These are phyloP conservation scores for Naematelia aurantialba DNA, from an alignment of 768 basidiomycete species.

Conservation along the genomic window DNA sequence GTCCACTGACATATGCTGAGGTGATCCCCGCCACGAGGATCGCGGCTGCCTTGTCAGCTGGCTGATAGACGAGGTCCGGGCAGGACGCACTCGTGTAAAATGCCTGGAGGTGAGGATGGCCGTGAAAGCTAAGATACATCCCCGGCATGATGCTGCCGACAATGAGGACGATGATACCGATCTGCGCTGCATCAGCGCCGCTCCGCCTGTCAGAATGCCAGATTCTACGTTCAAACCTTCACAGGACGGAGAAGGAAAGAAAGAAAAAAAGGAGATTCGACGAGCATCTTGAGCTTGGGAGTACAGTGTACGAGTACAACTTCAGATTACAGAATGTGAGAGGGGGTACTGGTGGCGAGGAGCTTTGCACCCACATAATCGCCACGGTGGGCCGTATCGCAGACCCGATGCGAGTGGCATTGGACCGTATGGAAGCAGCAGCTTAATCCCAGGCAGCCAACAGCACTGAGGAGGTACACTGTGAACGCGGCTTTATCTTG, in stretches of 20 bases:
- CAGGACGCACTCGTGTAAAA: constrained; percentile 32
- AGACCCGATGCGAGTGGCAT: constrained; percentile 66
- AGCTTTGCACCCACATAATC: constrained; percentile 54
- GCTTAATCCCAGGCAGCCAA: constrained; percentile 69
- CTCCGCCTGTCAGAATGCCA: too few species aligned
- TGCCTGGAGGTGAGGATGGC: constrained; percentile 16
- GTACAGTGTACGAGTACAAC: too few species aligned
- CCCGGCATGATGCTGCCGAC: constrained; percentile 75
- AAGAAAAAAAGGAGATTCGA: constrained; percentile 4
- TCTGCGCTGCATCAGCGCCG: constrained; percentile 56
- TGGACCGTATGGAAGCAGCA: constrained; percentile 68
- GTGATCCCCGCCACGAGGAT: constrained; percentile 19
- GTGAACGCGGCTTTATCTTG: constrained; percentile 60
- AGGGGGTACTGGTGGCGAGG: background rate
- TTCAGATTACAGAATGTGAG: background rate
- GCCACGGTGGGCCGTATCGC: constrained; percentile 45
- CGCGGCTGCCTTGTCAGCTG: constrained; percentile 4
- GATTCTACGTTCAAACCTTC: background rate
- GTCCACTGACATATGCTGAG: constrained; percentile 29
- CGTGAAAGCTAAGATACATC: constrained; percentile 65
- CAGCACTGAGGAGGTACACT: constrained; percentile 66
- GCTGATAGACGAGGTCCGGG: constrained; percentile 16
- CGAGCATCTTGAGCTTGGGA: too few species aligned
- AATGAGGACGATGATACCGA: constrained; percentile 72
- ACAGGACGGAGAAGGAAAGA: constrained; percentile 14